Percentiles rank a stretch among this genome's conserved stretches.
Conservation (phyloP, 768 basidiomycete genomes). For the Steccherinum ochraceum region DNA sequence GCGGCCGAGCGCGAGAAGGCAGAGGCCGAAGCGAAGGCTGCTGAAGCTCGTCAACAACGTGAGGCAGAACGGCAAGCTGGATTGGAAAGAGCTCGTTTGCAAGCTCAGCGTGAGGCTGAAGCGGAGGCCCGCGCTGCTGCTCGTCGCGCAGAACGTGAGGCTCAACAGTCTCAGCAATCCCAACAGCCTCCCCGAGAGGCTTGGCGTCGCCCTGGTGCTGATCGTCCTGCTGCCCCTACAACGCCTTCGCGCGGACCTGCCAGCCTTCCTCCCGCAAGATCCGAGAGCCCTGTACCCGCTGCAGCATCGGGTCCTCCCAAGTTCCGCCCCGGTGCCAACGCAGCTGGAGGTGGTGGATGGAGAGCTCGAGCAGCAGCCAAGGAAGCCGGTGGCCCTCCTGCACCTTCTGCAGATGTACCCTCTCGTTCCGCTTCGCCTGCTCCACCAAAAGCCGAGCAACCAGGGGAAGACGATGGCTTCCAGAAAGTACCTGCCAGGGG, state of each 20-base stretch:
- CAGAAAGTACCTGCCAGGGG: constrained; percentile 46
- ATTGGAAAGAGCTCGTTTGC: constrained; percentile 50
- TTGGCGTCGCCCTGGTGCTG: constrained; percentile 8
- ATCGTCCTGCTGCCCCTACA: background rate
- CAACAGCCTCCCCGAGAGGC: constrained; percentile 10
- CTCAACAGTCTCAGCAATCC: background rate
- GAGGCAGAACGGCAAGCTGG: constrained; percentile 45
- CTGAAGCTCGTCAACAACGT: constrained; percentile 46
- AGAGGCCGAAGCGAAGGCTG: constrained; percentile 33
- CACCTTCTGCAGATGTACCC: constrained; percentile 21
- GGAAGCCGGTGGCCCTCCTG: constrained; percentile 27
- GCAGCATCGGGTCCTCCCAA: constrained; percentile 14
- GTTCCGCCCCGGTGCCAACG: constrained; percentile 7
- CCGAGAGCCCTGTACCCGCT: constrained; percentile 19
- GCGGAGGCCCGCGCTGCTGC: constrained; percentile 41
- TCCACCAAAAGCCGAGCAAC: constrained; percentile 32
- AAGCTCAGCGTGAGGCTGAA: constrained; percentile 64
- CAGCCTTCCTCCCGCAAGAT: constrained; percentile 21
- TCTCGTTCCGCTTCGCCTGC: constrained; percentile 34
- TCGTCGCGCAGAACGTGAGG: constrained; percentile 26
- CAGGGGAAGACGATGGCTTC: constrained; percentile 67
- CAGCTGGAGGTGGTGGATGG: constrained; percentile 47
- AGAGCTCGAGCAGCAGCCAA: constrained; percentile 49
- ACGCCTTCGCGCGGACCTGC: constrained; percentile 17
- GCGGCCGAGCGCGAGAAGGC: background rate